Conservation (phyloP, 2,329 filamentous ascomycete genomes). For the Thelonectria rubi region DNA sequence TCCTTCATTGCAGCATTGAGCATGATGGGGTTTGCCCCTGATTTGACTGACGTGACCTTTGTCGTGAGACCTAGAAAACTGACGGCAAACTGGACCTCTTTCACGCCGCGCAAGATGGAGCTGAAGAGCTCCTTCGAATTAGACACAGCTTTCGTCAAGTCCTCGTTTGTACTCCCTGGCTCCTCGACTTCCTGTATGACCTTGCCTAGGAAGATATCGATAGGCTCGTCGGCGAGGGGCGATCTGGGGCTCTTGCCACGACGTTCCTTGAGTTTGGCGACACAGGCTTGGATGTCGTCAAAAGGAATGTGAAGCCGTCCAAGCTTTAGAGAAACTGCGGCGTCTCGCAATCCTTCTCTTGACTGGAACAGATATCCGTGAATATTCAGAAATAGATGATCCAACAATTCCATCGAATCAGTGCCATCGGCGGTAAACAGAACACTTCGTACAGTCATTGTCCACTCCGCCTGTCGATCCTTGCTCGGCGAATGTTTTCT, state of each 20-base stretch:
- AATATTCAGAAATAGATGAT: constrained; percentile 87
- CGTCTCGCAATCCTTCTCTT: constrained; percentile 86
- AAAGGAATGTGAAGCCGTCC: constrained; percentile 90
- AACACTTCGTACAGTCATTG: constrained; percentile 83
- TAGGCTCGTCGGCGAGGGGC: constrained; percentile 52
- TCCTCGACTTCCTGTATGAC: constrained; percentile 78
- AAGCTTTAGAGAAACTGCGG: constrained; percentile 88
- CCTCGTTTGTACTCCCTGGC: constrained; percentile 71
- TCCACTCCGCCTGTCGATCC: constrained; percentile 88
- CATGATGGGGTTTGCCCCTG: constrained; percentile 75
- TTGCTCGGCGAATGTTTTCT: constrained; percentile 67
- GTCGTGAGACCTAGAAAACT: constrained; percentile 90
- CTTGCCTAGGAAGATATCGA: constrained; percentile 74
- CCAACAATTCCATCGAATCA: constrained; percentile 87
- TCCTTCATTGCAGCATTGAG: constrained; percentile 96
- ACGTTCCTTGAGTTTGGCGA: constrained; percentile 62
- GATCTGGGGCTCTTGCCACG: constrained; percentile 47
- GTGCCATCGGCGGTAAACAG: constrained; percentile 86
- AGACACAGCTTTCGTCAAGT: constrained; percentile 82
- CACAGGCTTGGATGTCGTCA: constrained; percentile 79
- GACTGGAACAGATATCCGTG: constrained; percentile 90
- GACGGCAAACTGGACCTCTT: constrained; percentile 95
- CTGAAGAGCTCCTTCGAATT: constrained; percentile 93
- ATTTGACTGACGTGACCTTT: constrained; percentile 73
- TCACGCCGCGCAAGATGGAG: constrained; percentile 89